A percentile compares a stretch with the other conserved stretches of the same genome.
phyloP scores from a whole-genome alignment of 2,329 filamentous ascomycete species.

The Onygena corvina region DNA sequence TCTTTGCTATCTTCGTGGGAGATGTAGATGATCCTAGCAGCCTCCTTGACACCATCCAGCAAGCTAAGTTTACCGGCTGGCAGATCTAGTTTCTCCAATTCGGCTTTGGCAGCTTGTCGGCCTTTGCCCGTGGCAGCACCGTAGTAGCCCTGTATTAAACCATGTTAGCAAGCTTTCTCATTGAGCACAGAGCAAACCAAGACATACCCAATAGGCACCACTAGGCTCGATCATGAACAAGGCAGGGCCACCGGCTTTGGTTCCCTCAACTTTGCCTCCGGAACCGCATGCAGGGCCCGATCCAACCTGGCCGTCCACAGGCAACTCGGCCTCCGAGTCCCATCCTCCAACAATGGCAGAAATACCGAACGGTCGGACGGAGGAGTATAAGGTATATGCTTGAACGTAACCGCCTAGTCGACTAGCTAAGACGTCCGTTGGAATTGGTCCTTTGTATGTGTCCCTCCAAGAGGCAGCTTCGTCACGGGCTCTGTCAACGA shows the following conservation, averaged over 20 bases:
- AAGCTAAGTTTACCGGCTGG: conserved; percentile 63
- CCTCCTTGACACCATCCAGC: conserved; percentile 85
- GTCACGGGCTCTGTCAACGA: conserved; percentile 84
- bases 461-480: conserved; percentile 85
- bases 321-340: conserved; percentile 74
- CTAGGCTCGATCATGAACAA: conserved; percentile 99
- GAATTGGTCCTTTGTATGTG: conserved; percentile 89
- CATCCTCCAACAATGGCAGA: conserved; percentile 88
- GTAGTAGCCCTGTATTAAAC: conserved; percentile 62
- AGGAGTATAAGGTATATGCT: conserved; percentile 94
- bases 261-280: conserved; percentile 66
- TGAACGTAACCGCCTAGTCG: conserved; percentile 94
- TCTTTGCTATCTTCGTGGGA: conserved; percentile 99
- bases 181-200: background rate
- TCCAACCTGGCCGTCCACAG: conserved; percentile 84
- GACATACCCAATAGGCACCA: conserved; percentile 73
- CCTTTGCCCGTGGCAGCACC: conserved; percentile 96
- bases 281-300: conserved; percentile 64
- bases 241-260: conserved; percentile 74
- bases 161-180: conserved; percentile 18
- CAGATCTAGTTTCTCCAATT: conserved; percentile 94
- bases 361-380: conserved; percentile 91
- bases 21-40: conserved; percentile 90
- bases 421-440: conserved; percentile 72
- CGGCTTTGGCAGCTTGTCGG: conserved; percentile 89